A percentile compares a stretch with the other conserved stretches of the same genome.
Conservation (phyloP, 2,329 filamentous ascomycete species). For the Aspergillus floridensis region DNA sequence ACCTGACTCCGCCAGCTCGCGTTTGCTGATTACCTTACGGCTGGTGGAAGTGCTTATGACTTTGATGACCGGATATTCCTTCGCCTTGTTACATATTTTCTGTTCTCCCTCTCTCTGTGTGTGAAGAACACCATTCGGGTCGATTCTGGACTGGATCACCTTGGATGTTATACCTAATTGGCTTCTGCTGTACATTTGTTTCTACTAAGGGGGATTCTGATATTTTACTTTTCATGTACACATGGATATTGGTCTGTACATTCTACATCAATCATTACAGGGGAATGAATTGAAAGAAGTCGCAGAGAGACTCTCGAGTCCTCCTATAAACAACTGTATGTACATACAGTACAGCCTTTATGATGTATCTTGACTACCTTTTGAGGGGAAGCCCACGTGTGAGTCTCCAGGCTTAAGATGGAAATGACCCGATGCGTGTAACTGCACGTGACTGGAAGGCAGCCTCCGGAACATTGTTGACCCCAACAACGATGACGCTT, state of each 20-base stretch:
- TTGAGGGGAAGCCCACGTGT: too few species aligned
- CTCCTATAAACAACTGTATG: too few species aligned
- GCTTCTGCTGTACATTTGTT: slow-evolving; percentile 12
- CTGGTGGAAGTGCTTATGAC: slow-evolving; percentile 31
- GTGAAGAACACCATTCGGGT: slow-evolving; percentile 13
- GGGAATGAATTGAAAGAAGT: slow-evolving; percentile 5
- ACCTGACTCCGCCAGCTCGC: slow-evolving; percentile 24
- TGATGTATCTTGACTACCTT: too few species aligned
- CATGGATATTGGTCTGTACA: slow-evolving; percentile 4
- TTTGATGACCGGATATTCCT: slow-evolving; percentile 30
- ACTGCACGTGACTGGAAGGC: too few species aligned
- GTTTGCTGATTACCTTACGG: slow-evolving; percentile 6
- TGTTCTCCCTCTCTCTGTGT: slow-evolving; percentile 1
- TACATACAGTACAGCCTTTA: too few species aligned
- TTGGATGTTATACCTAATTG: slow-evolving; percentile 13
- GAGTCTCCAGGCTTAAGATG: too few species aligned
- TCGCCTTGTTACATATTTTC: slow-evolving; percentile 8
- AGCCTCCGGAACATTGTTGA: slow-evolving; percentile 9
- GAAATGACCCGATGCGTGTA: too few species aligned
- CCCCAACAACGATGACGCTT: slow-evolving; percentile 10
- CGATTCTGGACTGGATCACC: slow-evolving; percentile 10
- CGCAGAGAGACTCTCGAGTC: background rate
- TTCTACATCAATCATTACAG: background rate
- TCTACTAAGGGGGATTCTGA: slow-evolving; percentile 1
- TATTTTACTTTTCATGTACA: slow-evolving; percentile 15